phyloP scores from a whole-genome alignment of 441 rosid species.

The Erodium moschatum region DNA sequence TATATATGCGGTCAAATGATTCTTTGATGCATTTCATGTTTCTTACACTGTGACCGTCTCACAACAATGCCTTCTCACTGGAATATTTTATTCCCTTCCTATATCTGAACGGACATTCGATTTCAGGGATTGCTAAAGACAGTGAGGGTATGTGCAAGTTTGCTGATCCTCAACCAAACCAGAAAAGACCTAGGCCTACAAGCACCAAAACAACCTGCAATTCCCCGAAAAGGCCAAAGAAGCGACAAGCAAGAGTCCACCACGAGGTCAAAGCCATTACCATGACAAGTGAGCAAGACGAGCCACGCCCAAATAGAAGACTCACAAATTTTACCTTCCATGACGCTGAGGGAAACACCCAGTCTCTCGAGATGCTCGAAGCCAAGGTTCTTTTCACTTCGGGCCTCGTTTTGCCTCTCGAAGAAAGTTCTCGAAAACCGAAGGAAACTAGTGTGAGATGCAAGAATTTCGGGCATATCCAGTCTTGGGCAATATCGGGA shows the following conservation, averaged over 20 bases:
- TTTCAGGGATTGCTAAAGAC: background rate
- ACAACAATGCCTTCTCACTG: background rate
- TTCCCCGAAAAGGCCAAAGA: conserved; percentile 23
- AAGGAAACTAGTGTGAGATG: conserved; percentile 42
- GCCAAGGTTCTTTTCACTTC: conserved; percentile 43
- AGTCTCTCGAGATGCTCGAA: conserved; percentile 68
- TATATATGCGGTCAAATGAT: background rate
- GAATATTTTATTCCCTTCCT: background rate
- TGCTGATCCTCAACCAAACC: conserved; percentile 2
- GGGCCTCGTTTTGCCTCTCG: conserved; percentile 52
- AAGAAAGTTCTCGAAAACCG: conserved; percentile 33
- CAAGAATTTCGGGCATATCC: conserved; percentile 52
- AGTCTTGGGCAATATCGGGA: conserved; percentile 69
- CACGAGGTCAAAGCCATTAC: conserved; percentile 22
- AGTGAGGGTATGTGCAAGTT: background rate
- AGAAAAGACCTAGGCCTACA: conserved; percentile 18
- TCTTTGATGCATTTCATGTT: background rate
- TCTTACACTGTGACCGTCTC: background rate
- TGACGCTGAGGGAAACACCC: conserved; percentile 37
- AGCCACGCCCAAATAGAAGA: conserved; percentile 48
- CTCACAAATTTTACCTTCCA: conserved; percentile 52
- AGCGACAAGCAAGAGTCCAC: conserved; percentile 16
- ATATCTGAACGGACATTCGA: background rate
- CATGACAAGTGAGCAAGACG: conserved; percentile 32
- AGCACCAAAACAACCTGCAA: background rate